phyloP scores from a whole-genome alignment of 768 basidiomycete species.

The Termitomyces sp. region DNA sequence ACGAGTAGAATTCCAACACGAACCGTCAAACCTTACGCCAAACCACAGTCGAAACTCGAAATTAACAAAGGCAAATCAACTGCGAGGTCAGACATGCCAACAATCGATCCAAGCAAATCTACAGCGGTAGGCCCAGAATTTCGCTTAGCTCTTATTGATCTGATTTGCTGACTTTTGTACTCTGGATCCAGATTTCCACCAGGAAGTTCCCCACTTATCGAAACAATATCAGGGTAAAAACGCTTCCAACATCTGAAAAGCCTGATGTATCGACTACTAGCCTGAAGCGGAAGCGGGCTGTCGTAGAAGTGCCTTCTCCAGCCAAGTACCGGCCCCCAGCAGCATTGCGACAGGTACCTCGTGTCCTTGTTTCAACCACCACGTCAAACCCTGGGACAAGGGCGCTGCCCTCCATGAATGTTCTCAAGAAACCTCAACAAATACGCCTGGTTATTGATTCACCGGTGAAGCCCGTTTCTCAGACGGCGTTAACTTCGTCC shows the following conservation, averaged over 20 bases:
- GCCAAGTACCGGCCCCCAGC: conserved; percentile 19
- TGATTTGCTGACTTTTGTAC: background rate
- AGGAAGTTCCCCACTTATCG: background rate
- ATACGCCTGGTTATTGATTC: conserved; percentile 16
- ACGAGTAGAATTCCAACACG: conserved; percentile 56
- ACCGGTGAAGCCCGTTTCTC: background rate
- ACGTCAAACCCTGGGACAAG: conserved; percentile 1
- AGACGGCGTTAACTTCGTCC: background rate
- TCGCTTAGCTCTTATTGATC: background rate
- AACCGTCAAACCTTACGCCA: conserved; percentile 55
- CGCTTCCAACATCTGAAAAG: background rate
- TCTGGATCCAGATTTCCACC: background rate
- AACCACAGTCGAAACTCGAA: conserved; percentile 21
- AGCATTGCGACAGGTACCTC: conserved; percentile 23
- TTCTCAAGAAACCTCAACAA: conserved; percentile 8
- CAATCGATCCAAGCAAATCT: conserved; percentile 13
- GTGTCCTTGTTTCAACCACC: conserved; percentile 5
- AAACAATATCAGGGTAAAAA: background rate
- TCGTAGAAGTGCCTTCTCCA: conserved; percentile 25
- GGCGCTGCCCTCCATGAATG: background rate
- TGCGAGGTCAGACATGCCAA: conserved; percentile 15
- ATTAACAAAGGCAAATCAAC: conserved; percentile 7
- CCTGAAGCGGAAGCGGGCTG: conserved; percentile 38
- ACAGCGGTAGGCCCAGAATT: background rate
- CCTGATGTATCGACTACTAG: conserved; percentile 8